Conservation (phyloP, 805 yeast genomes). For the Nakazawaea ishiwadae region DNA sequence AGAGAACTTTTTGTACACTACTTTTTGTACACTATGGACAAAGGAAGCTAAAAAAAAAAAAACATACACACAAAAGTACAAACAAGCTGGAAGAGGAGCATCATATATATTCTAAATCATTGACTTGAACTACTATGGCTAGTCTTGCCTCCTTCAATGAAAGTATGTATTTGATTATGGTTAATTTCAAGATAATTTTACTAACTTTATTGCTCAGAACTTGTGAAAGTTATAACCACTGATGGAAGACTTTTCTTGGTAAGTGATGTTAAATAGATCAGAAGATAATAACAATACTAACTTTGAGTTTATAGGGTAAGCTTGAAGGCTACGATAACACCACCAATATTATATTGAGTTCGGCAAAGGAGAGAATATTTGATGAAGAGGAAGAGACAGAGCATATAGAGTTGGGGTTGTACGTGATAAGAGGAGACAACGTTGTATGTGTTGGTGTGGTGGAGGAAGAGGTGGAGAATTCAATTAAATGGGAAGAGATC, state of each 20-base stretch:
- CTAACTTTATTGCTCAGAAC: constrained; percentile 23
- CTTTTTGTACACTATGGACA: too few relatives aligned
- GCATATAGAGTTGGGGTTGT: constrained; percentile 41
- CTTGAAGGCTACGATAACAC: constrained; percentile 61
- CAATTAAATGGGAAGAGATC: constrained; percentile 35
- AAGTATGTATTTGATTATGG: constrained; percentile 4
- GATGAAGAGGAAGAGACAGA: constrained; percentile 32
- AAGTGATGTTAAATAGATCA: constrained; percentile 3
- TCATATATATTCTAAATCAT: too few relatives aligned
- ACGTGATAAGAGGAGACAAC: constrained; percentile 54
- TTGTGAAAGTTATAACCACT: constrained; percentile 51
- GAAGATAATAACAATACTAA: constrained; percentile 1
- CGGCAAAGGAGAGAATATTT: constrained; percentile 47
- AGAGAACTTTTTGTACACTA: too few relatives aligned
- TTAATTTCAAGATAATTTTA: not conserved
- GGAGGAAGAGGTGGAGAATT: constrained; percentile 35
- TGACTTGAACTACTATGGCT: constrained; percentile 7
- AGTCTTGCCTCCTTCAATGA: constrained; percentile 10
- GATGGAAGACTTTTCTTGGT: constrained; percentile 46
- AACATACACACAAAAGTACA: not conserved
- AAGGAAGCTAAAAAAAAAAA: too few relatives aligned
- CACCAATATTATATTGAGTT: constrained; percentile 52
- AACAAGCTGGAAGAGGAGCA: too few relatives aligned
- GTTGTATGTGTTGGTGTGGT: constrained; percentile 53
- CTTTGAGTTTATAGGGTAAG: constrained; percentile 27